A percentile compares a stretch with the other conserved stretches of the same genome.
Evolutionary conservation across 2,329 filamentous ascomycete species (phyloP).

Genomic region (Cladosporium oxysporum): DNA sequence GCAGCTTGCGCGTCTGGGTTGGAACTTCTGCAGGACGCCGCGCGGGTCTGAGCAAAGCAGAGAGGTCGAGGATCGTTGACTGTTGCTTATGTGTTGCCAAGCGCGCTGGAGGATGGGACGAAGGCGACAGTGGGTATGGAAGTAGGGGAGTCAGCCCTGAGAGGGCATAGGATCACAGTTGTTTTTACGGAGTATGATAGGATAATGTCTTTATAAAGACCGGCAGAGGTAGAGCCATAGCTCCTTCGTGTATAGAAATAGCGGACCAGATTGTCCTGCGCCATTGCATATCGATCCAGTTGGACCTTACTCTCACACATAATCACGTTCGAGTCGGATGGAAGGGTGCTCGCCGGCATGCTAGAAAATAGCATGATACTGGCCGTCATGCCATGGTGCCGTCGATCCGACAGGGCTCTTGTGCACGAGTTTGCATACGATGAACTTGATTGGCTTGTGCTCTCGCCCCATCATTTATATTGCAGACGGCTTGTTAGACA

Average conservation of each 20-base stretch:
- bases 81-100: conserved; percentile 47
- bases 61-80: conserved; percentile 42
- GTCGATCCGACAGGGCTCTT: neutral
- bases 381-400: neutral
- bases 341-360: no score
- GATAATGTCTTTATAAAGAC: conserved; percentile 9
- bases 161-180: neutral
- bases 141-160: conserved; percentile 24
- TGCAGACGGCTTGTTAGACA: neutral
- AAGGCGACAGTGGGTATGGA: conserved; percentile 36
- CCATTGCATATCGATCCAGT: neutral
- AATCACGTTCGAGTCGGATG: neutral
- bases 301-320: no score
- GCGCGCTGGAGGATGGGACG: conserved; percentile 43
- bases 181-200: conserved; percentile 10
- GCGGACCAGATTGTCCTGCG: conserved; percentile 6
- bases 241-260: conserved; percentile 18
- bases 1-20: conserved; percentile 49
- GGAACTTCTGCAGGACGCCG: conserved; percentile 46
- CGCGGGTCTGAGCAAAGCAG: conserved; percentile 43
- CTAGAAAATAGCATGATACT: no score
- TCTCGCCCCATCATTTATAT: neutral
- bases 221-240: conserved; percentile 18
- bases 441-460: neutral
- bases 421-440: neutral